phyloP scores from a whole-genome alignment of 164 flowering plant genomes.

The Magnolia officinalis region DNA sequence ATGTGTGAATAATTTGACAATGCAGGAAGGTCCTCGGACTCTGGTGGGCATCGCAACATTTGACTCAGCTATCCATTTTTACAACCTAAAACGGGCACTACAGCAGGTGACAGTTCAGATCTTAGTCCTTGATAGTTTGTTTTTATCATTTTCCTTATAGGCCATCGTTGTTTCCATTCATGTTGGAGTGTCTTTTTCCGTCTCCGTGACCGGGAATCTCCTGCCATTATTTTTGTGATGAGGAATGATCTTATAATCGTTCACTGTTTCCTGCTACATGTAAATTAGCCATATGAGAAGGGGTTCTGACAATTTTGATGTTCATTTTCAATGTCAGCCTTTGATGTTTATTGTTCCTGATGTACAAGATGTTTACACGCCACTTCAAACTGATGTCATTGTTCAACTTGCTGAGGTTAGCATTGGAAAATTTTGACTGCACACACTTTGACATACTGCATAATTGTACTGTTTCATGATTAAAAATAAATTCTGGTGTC shows the following conservation, averaged over 20 bases:
- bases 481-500: slow-evolving; percentile 2
- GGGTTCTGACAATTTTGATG: background rate
- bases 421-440: background rate
- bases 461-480: background rate
- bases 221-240: background rate
- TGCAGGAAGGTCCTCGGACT: slow-evolving; percentile 96
- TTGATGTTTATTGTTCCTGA: slow-evolving; percentile 98
- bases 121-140: background rate
- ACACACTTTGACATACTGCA: background rate
- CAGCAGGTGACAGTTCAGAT: slow-evolving; percentile 61
- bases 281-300: background rate
- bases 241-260: background rate
- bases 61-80: slow-evolving; percentile 94
- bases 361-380: slow-evolving; percentile 97
- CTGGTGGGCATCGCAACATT: slow-evolving; percentile 96
- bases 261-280: background rate
- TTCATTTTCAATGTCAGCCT: slow-evolving; percentile 46
- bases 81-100: slow-evolving; percentile 81
- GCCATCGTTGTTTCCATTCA: background rate
- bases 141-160: background rate
- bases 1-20: background rate
- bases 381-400: slow-evolving; percentile 84
- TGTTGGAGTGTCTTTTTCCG: background rate
- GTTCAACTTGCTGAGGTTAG: slow-evolving; percentile 94
- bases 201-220: background rate